Evolutionary conservation across 2,329 filamentous ascomycete genomes (phyloP), one percentile per base, ranked within the genome.

Genomic region (Trichoderma arundinaceum): DNA sequence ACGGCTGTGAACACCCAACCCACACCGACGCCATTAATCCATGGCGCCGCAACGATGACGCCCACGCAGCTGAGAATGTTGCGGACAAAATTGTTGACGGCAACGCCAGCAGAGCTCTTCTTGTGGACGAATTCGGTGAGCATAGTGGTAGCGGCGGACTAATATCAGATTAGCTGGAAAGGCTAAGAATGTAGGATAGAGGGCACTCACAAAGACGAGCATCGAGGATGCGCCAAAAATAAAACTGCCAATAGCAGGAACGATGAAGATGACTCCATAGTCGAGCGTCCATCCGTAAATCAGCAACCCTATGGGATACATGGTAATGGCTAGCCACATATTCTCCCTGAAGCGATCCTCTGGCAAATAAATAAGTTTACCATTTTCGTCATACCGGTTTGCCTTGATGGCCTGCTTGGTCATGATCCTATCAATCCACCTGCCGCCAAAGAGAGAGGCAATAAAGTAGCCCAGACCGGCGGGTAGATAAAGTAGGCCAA

Each of bases 301-400:
- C 33, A 95, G 80, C 67, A 95, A 76, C 0, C 88, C 88, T 0
- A 82, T 81, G 0, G 92, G 92, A 71, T 90, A 94, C 52, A 94
- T 70, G 3, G 87, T 80, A 0, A 88, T 88, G 3, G 89, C 90
- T 0, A 94, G 76, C 89, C 89, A 94, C 2, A 90, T 90, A 73
- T 96, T 95, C 74, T 94, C 90, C 49, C 88, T 83, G 86, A 95
- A 91, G 12, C 92, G 85, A 75, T 96, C 92, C 77, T 95, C 92
- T 0, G 92, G 92, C 2, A 87, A 81, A 72, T 87, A 90, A 9
- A 92, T 79, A 19, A 92, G 80, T 66, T 83, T 84, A 13, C 91
- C 91, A 43, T 85, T 77, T 41, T 83, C 84, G 70, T 92, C 90
- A 71, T 89, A 90, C 28, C 91, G 82, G 12, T 86, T 86, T 0